phyloP scores from a whole-genome alignment of 768 basidiomycete species.

The Lactarius psammicola region DNA sequence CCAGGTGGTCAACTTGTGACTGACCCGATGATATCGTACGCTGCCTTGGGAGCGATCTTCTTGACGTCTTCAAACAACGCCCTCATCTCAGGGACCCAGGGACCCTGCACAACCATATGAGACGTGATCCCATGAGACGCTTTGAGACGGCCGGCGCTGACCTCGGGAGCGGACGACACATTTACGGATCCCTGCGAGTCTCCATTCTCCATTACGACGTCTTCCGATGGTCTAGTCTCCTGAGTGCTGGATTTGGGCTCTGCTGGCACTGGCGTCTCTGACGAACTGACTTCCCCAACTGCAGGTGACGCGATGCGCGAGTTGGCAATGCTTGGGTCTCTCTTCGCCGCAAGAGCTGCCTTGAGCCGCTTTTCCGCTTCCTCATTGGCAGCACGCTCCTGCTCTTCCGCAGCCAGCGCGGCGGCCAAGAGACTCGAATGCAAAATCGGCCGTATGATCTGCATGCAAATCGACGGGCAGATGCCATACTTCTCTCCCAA shows the following conservation, averaged over 20 bases:
- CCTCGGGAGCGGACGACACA: constrained; percentile 20
- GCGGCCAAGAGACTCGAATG: constrained; percentile 59
- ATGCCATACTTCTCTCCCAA: constrained; percentile 78
- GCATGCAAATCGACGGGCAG: constrained; percentile 87
- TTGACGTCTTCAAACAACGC: constrained; percentile 74
- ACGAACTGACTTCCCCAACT: constrained; percentile 32
- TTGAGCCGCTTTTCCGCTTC: constrained; percentile 81
- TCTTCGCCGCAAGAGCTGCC: constrained; percentile 73
- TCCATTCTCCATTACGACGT: constrained; percentile 56
- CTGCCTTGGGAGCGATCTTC: constrained; percentile 65
- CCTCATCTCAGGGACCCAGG: constrained; percentile 77
- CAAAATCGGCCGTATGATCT: constrained; percentile 83
- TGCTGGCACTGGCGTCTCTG: neutral
- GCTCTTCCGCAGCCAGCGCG: constrained; percentile 64
- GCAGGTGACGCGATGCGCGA: constrained; percentile 67
- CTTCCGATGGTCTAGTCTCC: constrained; percentile 34
- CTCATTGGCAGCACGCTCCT: constrained; percentile 65
- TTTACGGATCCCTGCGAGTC: constrained; percentile 26
- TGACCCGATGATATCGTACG: constrained; percentile 69
- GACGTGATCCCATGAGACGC: neutral
- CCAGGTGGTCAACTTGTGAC: constrained; percentile 34
- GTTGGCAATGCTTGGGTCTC: constrained; percentile 55
- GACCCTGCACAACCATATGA: constrained; percentile 44
- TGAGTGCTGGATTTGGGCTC: constrained; percentile 16
- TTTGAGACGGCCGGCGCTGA: neutral